phyloP scores from a whole-genome alignment of 495 filamentous ascomycete species.

The Staphylotrichum longicolle region DNA sequence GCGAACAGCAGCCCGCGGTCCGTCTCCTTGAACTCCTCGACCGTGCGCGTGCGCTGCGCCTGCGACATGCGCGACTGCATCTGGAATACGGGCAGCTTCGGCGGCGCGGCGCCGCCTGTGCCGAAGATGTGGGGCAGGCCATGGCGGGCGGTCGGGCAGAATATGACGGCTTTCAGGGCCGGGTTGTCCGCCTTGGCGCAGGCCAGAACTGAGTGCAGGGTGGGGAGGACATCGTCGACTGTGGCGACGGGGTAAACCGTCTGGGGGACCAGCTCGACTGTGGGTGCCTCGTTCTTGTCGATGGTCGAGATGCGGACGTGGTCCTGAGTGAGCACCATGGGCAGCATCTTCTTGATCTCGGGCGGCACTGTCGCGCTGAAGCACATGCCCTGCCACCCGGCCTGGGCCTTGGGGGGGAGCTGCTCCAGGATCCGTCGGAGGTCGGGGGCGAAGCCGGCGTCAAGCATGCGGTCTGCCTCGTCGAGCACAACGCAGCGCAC shows the following conservation, averaged over 20 bases:
- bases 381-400: conserved; percentile 74
- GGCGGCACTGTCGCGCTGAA: conserved; percentile 89
- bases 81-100: conserved; percentile 84
- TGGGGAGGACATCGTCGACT: conserved; percentile 89
- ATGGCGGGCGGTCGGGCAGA: conserved; percentile 98
- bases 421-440: conserved; percentile 77
- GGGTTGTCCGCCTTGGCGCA: conserved; percentile 94
- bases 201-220: conserved; percentile 70
- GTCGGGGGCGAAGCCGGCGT: conserved; percentile 88
- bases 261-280: conserved; percentile 74
- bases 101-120: conserved; percentile 77
- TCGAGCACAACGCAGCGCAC: conserved; percentile 75
- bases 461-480: conserved; percentile 94
- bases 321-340: conserved; percentile 90
- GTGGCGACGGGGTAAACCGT: conserved; percentile 70
- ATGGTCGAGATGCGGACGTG: conserved; percentile 85
- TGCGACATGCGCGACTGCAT: conserved; percentile 63
- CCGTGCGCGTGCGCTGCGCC: conserved; percentile 67
- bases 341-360: conserved; percentile 89
- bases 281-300: conserved; percentile 89
- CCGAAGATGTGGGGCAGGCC: conserved; percentile 72
- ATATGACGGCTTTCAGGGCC: conserved; percentile 72
- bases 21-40: conserved; percentile 81
- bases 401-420: conserved; percentile 57
- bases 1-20: conserved; percentile 80